Base-by-base conservation (phyloP, 1,284 basidiomycete species). In the Ceratobasidium theobromae region DNA sequence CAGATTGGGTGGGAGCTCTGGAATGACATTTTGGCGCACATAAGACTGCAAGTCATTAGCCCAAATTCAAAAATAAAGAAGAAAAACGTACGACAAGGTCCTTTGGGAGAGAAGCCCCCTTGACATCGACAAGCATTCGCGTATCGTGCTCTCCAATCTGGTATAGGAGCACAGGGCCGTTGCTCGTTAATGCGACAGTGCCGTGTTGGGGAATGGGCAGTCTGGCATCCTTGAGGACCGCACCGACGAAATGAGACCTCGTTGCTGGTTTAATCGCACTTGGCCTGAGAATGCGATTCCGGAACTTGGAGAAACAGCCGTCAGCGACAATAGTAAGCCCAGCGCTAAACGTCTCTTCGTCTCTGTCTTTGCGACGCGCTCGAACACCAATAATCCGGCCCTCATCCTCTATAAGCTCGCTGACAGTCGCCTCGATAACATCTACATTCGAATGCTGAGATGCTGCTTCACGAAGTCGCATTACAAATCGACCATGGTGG, bases 401-500 rank as follows among this genome's bases (percentile, higher is more conserved):
- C 69, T 81, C 74, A 48, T 83, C 79, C 71, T 84, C 82, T 65
- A 90, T 77, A 62, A 96, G 81, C 67, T 89, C 86, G 45, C 86
- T 86, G 25, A 88, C 94, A 0, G 88, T 93, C 23, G 86, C 93
- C 76, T 96, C 92, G 46, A 95, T 81, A 33, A 93, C 79, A 38
- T 89, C 86, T 6, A 93, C 87, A 14, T 85, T 82, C 8, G 75
- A 75, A 11, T 86, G 85, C 32, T 75, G 73, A 65, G 77, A 79
- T 40, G 90, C 91, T 67, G 87, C 87, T 46, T 79, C 79, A 38
- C 95, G 82, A 53, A 99, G 77, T 16, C 84, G 81, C 81, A 89
- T 87, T 69, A 99, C 86, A 72, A 99, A 95, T 65, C 86, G 82
- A n/a, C 96, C 96, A 75, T 98, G 95, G 78, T 98, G 95, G 77